Conservation (phyloP, 148 eudicot species). For the Nyssa sinensis region DNA sequence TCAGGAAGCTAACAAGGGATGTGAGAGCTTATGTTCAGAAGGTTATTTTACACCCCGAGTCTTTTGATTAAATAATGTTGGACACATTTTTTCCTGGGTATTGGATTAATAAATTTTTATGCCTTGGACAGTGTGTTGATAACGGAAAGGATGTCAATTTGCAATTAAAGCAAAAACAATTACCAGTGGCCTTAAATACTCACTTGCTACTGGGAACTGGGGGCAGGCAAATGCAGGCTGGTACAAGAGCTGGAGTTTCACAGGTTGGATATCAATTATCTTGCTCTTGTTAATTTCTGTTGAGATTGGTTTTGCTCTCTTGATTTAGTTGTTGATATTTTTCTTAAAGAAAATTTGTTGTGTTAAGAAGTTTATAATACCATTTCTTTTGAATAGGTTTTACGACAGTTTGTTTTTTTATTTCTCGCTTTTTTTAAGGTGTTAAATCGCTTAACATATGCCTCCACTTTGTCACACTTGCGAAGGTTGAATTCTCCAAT, state of each 20-base stretch:
- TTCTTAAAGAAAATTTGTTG: neutral
- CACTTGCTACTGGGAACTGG: slow-evolving; percentile 99
- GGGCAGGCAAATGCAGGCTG: slow-evolving; percentile 99
- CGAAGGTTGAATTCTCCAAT: slow-evolving; percentile 93
- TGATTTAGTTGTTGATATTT: neutral
- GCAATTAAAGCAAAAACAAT: slow-evolving; percentile 98
- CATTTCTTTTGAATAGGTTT: neutral
- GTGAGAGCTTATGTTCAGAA: slow-evolving; percentile 94
- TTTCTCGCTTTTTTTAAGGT: too few relatives aligned
- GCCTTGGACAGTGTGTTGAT: slow-evolving; percentile 63
- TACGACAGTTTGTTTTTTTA: too few relatives aligned
- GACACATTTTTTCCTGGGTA: neutral
- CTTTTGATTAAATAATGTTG: neutral
- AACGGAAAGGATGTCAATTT: slow-evolving; percentile 93
- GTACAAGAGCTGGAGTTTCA: slow-evolving; percentile 98
- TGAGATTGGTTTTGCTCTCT: neutral
- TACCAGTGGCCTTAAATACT: slow-evolving; percentile 95
- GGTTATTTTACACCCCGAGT: slow-evolving; percentile 23
- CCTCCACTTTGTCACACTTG: slow-evolving; percentile 92
- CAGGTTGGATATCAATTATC: slow-evolving; percentile 38
- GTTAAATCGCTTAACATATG: slow-evolving; percentile 95
- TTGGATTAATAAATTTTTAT: neutral
- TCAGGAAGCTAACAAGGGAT: slow-evolving; percentile 94
- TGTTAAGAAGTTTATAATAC: neutral
- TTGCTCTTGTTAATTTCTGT: neutral